These are phyloP conservation scores for Discostella stelligera DNA, from an alignment of 352 stramenopile genomes.

Conservation along the genomic window DNA sequence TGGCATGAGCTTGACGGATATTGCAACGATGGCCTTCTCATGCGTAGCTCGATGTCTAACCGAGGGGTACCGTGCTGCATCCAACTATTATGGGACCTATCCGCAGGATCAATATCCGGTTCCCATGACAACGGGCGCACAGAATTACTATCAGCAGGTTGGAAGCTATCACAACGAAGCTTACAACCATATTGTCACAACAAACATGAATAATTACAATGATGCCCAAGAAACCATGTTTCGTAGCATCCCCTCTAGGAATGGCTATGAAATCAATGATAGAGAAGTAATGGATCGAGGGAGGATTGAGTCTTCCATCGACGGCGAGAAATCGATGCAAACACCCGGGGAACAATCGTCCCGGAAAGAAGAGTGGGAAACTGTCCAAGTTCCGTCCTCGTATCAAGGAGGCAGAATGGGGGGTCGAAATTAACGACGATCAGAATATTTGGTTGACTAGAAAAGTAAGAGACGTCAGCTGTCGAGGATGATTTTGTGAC, in stretches of 20 bases:
- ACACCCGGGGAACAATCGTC: not conserved
- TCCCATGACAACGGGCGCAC: not conserved
- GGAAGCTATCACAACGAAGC: slow-evolving; percentile 16
- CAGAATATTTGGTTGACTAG: no score
- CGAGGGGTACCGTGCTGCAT: slow-evolving; percentile 48
- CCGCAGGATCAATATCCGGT: slow-evolving; percentile 1
- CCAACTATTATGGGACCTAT: slow-evolving; percentile 33
- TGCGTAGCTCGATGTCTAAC: slow-evolving; percentile 42
- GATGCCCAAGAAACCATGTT: no score
- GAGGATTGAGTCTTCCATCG: not conserved
- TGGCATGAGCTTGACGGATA: slow-evolving; percentile 25
- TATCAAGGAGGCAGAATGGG: slow-evolving; percentile 34
- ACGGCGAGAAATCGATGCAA: not conserved
- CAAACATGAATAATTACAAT: not conserved
- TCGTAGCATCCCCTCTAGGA: not conserved
- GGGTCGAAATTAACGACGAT: not conserved
- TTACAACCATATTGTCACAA: not conserved
- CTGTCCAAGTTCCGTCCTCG: slow-evolving; percentile 29
- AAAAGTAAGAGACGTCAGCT: no score
- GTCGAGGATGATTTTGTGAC: no score
- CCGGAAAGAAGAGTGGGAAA: slow-evolving; percentile 24
- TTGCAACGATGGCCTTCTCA: slow-evolving; percentile 37
- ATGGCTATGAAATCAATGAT: slow-evolving; percentile 5
- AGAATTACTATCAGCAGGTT: slow-evolving; percentile 17
- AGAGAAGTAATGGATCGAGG: slow-evolving; percentile 27